Evolutionary conservation across 202 grass and related monocot species (phyloP).

Genomic region (Zizania palustris): DNA sequence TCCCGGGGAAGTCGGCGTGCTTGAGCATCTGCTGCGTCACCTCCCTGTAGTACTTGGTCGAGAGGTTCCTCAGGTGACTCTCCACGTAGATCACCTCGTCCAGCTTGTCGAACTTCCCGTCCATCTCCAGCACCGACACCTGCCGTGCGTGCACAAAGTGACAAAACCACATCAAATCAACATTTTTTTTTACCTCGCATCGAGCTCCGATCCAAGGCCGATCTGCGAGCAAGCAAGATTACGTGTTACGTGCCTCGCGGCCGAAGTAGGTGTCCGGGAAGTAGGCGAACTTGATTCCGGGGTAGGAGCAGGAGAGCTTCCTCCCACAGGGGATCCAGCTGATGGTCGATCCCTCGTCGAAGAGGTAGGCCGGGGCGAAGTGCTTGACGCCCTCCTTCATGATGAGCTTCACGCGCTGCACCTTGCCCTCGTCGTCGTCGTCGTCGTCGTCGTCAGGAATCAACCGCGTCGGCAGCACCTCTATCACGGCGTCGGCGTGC

Average conservation of each 20-base stretch:
- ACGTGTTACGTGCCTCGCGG: slow-evolving; percentile 60
- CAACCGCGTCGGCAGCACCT: slow-evolving; percentile 83
- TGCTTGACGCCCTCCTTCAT: slow-evolving; percentile 78
- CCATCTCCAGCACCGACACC: slow-evolving; percentile 35
- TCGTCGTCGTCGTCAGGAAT: slow-evolving; percentile 89
- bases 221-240: no score
- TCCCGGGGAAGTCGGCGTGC: no score
- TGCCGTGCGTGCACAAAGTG: slow-evolving; percentile 21
- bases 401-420: slow-evolving; percentile 83
- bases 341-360: slow-evolving; percentile 94
- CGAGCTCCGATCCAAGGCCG: no score
- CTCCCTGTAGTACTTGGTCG: no score
- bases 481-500: slow-evolving; percentile 85
- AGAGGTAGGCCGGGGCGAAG: slow-evolving; percentile 87
- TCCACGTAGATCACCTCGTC: no score
- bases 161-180: slow-evolving; percentile 27
- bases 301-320: slow-evolving; percentile 95
- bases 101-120: no score
- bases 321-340: slow-evolving; percentile 87
- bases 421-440: slow-evolving; percentile 77
- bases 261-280: slow-evolving; percentile 81
- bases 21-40: no score
- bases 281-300: slow-evolving; percentile 88
- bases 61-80: no score
- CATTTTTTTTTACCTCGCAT: neutral